Conservation (phyloP, 495 filamentous ascomycete species). For the Penicillium verhagenii region DNA sequence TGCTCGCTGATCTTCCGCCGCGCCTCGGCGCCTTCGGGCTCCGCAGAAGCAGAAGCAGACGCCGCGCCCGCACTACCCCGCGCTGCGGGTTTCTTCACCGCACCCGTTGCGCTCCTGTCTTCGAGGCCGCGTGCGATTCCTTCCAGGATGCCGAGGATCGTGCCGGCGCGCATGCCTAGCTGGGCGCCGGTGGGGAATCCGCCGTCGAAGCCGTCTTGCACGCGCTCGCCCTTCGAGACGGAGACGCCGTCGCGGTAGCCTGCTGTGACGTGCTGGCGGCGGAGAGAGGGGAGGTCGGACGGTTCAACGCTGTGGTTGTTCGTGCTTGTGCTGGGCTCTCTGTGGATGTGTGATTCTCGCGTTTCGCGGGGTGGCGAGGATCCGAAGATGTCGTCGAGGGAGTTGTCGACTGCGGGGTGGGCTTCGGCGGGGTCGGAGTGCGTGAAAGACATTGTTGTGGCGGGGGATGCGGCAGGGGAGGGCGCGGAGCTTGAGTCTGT, state of each 20-base stretch:
- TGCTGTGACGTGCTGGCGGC: conserved; percentile 71
- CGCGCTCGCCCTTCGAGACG: conserved; percentile 61
- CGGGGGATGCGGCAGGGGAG: conserved; percentile 7
- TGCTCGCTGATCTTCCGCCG: conserved; percentile 29
- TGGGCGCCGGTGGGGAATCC: conserved; percentile 78
- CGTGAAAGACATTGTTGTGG: conserved; percentile 28
- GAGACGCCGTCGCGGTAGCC: conserved; percentile 89
- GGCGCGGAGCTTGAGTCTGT: conserved; percentile 3
- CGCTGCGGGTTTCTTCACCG: conserved; percentile 32
- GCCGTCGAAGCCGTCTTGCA: conserved; percentile 87
- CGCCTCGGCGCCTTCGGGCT: conserved; percentile 13
- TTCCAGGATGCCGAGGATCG: conserved; percentile 68
- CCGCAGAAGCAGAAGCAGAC: conserved; percentile 1
- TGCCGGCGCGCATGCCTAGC: conserved; percentile 69
- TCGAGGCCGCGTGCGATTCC: conserved; percentile 51
- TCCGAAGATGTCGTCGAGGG: conserved; percentile 51
- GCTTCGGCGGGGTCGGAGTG: conserved; percentile 13
- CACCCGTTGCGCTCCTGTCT: conserved; percentile 23
- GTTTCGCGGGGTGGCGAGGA: conserved; percentile 35
- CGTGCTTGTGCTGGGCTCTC: neutral
- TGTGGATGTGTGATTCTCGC: conserved; percentile 1
- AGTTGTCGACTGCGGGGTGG: conserved; percentile 26
- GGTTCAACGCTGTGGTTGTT: conserved; percentile 35
- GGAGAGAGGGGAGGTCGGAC: conserved; percentile 74
- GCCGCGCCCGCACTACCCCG: conserved; percentile 7